Percentiles rank a stretch among this genome's conserved stretches.
These are phyloP conservation scores for Exsudoporus floridanus DNA, from an alignment of 1,284 basidiomycete genomes.

Conservation along the genomic window DNA sequence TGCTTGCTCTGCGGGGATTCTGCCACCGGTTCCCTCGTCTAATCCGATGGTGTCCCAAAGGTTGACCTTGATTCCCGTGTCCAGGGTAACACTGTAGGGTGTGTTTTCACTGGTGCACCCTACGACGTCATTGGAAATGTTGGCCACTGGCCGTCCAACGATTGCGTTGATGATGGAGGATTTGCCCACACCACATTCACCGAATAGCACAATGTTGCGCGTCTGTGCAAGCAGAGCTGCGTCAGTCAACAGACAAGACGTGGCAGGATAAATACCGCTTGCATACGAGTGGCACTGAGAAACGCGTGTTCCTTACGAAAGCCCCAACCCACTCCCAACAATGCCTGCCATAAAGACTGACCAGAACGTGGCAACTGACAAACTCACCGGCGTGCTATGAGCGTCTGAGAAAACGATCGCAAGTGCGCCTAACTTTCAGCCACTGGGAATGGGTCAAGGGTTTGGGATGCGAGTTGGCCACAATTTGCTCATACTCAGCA, in stretches of 20 bases:
- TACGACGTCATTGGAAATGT: constrained; percentile 15
- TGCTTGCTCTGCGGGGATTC: constrained; percentile 9
- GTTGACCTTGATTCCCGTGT: constrained; percentile 7
- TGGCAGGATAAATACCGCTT: constrained; percentile 7
- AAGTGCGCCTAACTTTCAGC: not conserved
- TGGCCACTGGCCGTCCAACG: constrained; percentile 14
- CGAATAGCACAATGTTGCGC: constrained; percentile 28
- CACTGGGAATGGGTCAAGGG: constrained; percentile 9
- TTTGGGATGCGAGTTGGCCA: not conserved
- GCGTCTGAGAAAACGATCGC: not conserved
- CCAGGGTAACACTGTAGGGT: constrained; percentile 9
- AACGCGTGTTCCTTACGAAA: not conserved
- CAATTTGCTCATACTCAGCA: not conserved
- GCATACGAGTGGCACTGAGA: constrained; percentile 7
- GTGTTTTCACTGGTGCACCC: constrained; percentile 14
- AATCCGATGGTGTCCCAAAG: constrained; percentile 33
- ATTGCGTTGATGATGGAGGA: constrained; percentile 30
- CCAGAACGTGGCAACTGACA: not conserved
- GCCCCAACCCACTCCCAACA: not conserved
- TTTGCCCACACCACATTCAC: constrained; percentile 31
- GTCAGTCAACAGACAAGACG: not conserved
- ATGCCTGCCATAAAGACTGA: not conserved
- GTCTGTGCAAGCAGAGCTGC: constrained; percentile 3
- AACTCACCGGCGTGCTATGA: constrained; percentile 6
- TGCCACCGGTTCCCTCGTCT: constrained; percentile 20